Evolutionary conservation across 768 basidiomycete genomes (phyloP), one percentile per base, ranked within the genome.

Genomic region (Hydnum rufescens): DNA sequence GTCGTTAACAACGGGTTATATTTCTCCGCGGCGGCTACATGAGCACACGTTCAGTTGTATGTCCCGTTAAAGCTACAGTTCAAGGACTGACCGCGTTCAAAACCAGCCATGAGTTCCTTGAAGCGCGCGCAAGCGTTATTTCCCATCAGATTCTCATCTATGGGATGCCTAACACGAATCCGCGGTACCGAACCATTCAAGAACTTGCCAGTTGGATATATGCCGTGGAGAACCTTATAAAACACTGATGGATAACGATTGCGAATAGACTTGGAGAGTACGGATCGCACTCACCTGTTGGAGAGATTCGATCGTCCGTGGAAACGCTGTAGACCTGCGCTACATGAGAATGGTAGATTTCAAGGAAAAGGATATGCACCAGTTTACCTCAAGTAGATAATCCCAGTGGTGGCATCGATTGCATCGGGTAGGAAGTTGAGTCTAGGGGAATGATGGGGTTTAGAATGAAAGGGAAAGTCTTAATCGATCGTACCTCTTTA

Each of bases 321-420:
- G 74, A 62, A 88, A 75, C 59, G 82, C 80, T 2, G 85, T 88
- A 16, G 75, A 80, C 46, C 79, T 78, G 49, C n/a, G n/a, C n/a
- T n/a, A n/a, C n/a, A n/a, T n/a, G n/a, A n/a, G n/a, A n/a, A n/a
- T n/a, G n/a, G n/a, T n/a, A n/a, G n/a, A n/a, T n/a, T n/a, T n/a
- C n/a, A n/a, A n/a, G n/a, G n/a, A n/a, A n/a, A n/a, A n/a, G n/a
- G n/a, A n/a, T n/a, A n/a, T n/a, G n/a, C n/a, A n/a, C n/a, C n/a
- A n/a, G n/a, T n/a, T n/a, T n/a, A n/a, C n/a, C n/a, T n/a, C n/a
- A 39, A 34, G 34, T 36, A 47, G 25, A 30, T 30, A 26, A 42
- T 42, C 42, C 5, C 53, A 26, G 26, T 32, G 42, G 4, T 1
- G 18, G 46, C 48, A 51, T 13, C 29, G 29, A 42, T 5, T 25